These are phyloP conservation scores for Suhomyces chickasaworum DNA, from an alignment of 1,139 yeast genomes.

Conservation along the genomic window DNA sequence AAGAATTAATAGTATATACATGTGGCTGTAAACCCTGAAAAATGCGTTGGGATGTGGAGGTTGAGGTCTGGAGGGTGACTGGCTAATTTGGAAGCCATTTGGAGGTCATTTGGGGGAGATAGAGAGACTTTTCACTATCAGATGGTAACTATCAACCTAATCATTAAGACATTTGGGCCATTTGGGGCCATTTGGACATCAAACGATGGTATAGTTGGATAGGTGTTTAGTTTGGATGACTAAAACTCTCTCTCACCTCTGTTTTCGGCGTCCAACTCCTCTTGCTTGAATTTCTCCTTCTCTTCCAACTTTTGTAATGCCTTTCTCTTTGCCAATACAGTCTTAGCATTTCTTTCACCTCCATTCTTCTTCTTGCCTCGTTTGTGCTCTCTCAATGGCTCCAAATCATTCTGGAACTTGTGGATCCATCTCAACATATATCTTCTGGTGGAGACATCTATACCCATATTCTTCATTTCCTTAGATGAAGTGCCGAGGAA, in stretches of 20 bases:
- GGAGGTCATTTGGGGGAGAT: too few relatives aligned
- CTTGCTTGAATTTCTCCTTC: conserved; percentile 32
- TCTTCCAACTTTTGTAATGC: conserved; percentile 58
- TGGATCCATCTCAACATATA: conserved; percentile 57
- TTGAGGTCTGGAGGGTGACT: background rate
- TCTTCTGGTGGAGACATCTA: conserved; percentile 71
- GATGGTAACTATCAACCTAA: background rate
- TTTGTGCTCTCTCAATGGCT: conserved; percentile 58
- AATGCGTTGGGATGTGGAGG: background rate
- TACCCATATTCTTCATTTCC: conserved; percentile 74
- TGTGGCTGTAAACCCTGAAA: background rate
- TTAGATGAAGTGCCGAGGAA: conserved; percentile 59
- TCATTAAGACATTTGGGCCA: background rate
- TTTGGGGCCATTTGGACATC: background rate
- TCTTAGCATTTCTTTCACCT: conserved; percentile 81
- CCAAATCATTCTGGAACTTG: conserved; percentile 57
- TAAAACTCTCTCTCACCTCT: conserved; percentile 26
- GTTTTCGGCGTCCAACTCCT: conserved; percentile 24
- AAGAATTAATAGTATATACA: conserved; percentile 2
- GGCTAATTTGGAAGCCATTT: too few relatives aligned
- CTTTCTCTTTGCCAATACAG: conserved; percentile 65
- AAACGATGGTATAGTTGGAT: background rate
- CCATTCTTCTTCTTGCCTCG: conserved; percentile 80
- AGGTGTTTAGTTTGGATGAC: too few relatives aligned
- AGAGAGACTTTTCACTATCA: background rate